Base-by-base conservation (phyloP, 805 yeast species). In the Candida ulmi region DNA sequence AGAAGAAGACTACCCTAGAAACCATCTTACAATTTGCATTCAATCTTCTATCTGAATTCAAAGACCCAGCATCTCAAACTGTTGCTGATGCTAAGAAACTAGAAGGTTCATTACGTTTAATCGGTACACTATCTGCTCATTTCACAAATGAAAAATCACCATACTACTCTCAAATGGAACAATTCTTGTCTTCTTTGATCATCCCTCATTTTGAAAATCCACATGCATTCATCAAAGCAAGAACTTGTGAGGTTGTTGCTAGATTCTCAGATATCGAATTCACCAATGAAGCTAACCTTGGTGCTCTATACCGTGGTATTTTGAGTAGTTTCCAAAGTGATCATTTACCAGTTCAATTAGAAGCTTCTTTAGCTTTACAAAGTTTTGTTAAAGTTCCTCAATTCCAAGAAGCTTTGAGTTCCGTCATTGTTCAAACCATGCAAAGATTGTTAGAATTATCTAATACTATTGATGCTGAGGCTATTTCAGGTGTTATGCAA, bases 401-500 rank as follows among this genome's bases (percentile, higher is more conserved):
- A 35, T 87, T 90, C 54, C 76, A 78, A 52, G 82, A 78, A 35
- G 81, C 84, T 2, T 61, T 93, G 23, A 71, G 85, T 1, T 56
- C 72, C 3, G 77, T 82, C 33, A 83, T 91, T 41, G 74, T 90
- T 25, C 85, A 84, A 28, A 78, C 90, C 1, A 86, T 93, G 87
- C 86, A 88, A 46, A 80, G 75, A 48, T 66, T 93, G 41, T 67
- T 91, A 47, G 74, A 72, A 9, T 63, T 91, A 34, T 80, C 95
- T 4, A 82, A 86, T 54, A 80, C 80, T 42, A 78, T 90, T 47
- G 99, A 91, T 53, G 79, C 83, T 42, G 99, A 93, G 55, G 76
- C 88, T 2, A 73, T 93, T 23, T 78, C 95, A 17, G 84, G 83
- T 18, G 96, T 91, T 7, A 88, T 91, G 83, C 98, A 91, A 67